Evolutionary conservation across 2,329 filamentous ascomycete species (phyloP), one percentile per base, ranked within the genome.

Genomic region (Lachnellula arida): DNA sequence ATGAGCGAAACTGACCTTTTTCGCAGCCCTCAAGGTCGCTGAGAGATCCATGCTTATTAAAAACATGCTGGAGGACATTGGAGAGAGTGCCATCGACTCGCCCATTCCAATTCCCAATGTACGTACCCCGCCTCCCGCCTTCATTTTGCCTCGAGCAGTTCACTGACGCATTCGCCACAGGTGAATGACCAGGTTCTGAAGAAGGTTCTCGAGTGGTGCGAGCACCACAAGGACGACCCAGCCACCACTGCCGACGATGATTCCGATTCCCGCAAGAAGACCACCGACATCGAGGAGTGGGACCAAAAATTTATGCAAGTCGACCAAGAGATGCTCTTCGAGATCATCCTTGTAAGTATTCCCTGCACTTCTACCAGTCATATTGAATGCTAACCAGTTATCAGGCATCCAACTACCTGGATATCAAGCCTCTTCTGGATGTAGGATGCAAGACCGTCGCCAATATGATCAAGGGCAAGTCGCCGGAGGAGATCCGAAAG

Each of bases 391-490:
- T 64, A 51, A 64, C 32, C 47, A 35, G 49, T 11, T 44, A 51
- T 51, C 53, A 94, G 89, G 94, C 94, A 3, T 91, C 93, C 68
- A 99, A 99, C 81, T 99, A 97, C 74, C 87, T 99, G 58, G 94
- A 99, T 66, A 99, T 99, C 79, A 99, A 97, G 82, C 88, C 91
- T 1, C 88, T 99, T 1, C 87, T 99, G 28, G 94, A 99, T 63
- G 93, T 97, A 58, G 94, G 94, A 60, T 99, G 94, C 85, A 99
- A 99, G 84, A 99, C 94, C 0, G 94, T 99, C 15, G 94, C 94
- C 60, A 99, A 99, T 78, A 99, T 99, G 94, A 99, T 99, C 81
- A 99, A 99, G 88, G 94, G 94, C 77, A 99, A 99, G 82, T 96
- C 91, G 0, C 94, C 94, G 3, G 94, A 99, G 73, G 94, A 99